Base-by-base conservation (phyloP, 1,284 basidiomycete genomes). In the Ceratobasidium sp. region DNA sequence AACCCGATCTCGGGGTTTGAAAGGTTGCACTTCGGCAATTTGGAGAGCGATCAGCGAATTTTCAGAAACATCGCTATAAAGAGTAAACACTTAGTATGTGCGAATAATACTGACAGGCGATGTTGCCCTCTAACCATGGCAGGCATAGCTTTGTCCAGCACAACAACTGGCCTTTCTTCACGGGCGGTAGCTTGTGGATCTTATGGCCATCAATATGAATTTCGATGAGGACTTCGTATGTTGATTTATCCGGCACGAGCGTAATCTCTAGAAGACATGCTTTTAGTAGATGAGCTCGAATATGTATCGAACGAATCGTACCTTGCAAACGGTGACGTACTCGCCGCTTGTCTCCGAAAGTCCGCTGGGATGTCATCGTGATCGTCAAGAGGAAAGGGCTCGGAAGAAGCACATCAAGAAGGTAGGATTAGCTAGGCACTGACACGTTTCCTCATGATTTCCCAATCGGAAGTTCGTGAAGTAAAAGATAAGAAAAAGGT, bases 221-320 rank as follows among this genome's bases (percentile, higher is more conserved):
- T 39, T 69, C 51, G n/a, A 58, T 3, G 15, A 3, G 2, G 37
- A 58, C 51, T 4, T 69, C 51, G 23, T 69, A 58, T 28, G 20
- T 45, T 20, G 67, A 69, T 26, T 33, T 69, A 17, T 35, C 33
- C 15, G 67, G 67, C 17, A 56, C 23, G 26, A 69, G 67, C 13
- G 13, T 58, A 11, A 69, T 58, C 45, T 28, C 67, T 69, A 39
- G 11, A 31, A 54, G 10, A 47, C 4, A 4, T 13, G 7, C 5
- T 23, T 53, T n/a, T 8, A 10, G 23, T 26, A 11, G 3, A 23
- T n/a, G 8, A n/a, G 20, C 7, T n/a, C 23, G 51, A 10, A 11
- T 23, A 53, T 26, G 23, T n/a, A 23, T 10, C 23, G 49, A 47
- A 15, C 45, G 13, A 20, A 13, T 10, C 45, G 45, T 20, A 47